These are phyloP conservation scores for Mrakia gelida DNA, from an alignment of 768 basidiomycete species.

Conservation along the genomic window DNA sequence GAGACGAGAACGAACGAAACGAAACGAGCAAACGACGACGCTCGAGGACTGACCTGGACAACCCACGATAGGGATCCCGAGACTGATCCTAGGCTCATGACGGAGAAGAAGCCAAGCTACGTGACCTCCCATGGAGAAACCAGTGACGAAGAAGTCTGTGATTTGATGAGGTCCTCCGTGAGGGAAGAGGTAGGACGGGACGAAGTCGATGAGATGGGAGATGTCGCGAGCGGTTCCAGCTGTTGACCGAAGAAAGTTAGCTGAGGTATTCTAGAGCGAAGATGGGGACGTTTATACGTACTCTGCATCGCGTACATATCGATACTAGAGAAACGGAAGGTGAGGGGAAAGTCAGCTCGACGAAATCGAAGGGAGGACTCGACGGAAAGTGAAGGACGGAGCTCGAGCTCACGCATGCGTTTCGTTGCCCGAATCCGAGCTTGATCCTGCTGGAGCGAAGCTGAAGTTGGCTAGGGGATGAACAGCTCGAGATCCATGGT, in stretches of 20 bases:
- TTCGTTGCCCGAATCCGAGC: neutral
- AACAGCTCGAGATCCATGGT: neutral
- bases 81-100: neutral
- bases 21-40: no score
- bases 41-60: slow-evolving; percentile 9
- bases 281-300: neutral
- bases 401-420: neutral
- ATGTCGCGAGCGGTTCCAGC: slow-evolving; percentile 70
- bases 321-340: neutral
- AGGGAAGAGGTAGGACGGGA: slow-evolving; percentile 71
- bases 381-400: neutral
- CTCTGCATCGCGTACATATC: neutral
- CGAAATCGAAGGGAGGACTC: neutral
- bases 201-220: slow-evolving; percentile 72
- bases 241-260: slow-evolving; percentile 30
- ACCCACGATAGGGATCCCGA: neutral
- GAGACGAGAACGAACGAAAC: neutral
- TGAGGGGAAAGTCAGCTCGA: neutral
- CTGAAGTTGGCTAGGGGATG: neutral
- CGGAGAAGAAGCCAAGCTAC: neutral
- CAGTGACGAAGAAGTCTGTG: neutral
- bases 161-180: slow-evolving; percentile 54
- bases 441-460: neutral
- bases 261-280: neutral
- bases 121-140: neutral